Evolutionary conservation across 352 stramenopile genomes (phyloP), one percentile per base, ranked within the genome.

Genomic region (Labyrinthula sp.): DNA sequence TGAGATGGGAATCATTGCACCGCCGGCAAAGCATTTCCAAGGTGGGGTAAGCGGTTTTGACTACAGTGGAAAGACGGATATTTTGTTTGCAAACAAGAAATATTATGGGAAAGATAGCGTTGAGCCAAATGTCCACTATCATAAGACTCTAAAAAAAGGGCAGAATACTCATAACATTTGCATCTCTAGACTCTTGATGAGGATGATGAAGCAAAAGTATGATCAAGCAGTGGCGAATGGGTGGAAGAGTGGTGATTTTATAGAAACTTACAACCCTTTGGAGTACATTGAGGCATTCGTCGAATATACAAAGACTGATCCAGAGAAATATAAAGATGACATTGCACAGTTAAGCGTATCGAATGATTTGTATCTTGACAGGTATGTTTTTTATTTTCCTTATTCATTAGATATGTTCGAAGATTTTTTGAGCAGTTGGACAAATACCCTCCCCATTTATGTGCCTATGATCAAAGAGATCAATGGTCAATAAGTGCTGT

Each of bases 121-220:
- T 54, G 3, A n/a, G n/a, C n/a, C n/a, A n/a, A n/a, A n/a, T n/a
- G n/a, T n/a, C n/a, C 52, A 60, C 39, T 60, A 60, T 39, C 52
- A 60, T 29, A 10, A 21, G 14, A 54, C 38, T 14, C 24, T 60
- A 2, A 18, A 41, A 12, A 58, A 48, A 20, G 52, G 52, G 10
- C 52, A 60, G 37, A 60, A 60, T 38, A 60, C 52, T 5, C 27
- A 35, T 21, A 60, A 60, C 33, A 18, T 38, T 5, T 60, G 52
- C 27, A 31, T 60, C 20, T 37, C 47, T 4, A 21, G 52, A 30
- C 30, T 60, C 6, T 37, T 54, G 1, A 58, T 48, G 52, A 25
- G 52, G 28, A 58, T 58, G 26, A 27, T 60, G n/a, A n/a, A n/a
- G n/a, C n/a, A n/a, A n/a, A n/a, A n/a, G n/a, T n/a, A n/a, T n/a